These are phyloP conservation scores for Penicillium psychrofluorescens DNA, from an alignment of 495 filamentous ascomycete genomes.

Conservation along the genomic window DNA sequence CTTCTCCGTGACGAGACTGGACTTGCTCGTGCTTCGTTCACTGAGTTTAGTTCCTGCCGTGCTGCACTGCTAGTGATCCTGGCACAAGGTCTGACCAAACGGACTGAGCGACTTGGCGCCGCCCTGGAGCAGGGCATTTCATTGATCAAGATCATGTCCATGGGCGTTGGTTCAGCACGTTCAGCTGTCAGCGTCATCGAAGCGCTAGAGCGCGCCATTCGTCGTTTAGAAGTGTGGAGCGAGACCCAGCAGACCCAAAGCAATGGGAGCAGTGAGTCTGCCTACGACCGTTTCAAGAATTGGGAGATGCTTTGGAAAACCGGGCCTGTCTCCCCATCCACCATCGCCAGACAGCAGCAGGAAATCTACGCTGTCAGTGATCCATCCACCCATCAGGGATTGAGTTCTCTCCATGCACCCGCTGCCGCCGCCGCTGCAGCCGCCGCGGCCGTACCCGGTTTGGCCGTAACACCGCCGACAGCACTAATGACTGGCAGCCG, in stretches of 20 bases:
- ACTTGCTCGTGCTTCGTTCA: conserved; percentile 44
- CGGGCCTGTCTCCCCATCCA: conserved; percentile 33
- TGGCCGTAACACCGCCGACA: conserved; percentile 12
- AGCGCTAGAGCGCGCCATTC: conserved; percentile 40
- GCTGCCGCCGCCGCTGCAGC: conserved; percentile 5
- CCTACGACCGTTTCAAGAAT: conserved; percentile 44
- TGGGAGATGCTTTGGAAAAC: conserved; percentile 49
- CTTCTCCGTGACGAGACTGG: conserved; percentile 41
- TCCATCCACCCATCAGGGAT: conserved; percentile 9
- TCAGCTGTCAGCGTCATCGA: conserved; percentile 47
- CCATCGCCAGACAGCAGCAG: conserved; percentile 13
- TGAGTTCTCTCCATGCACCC: conserved; percentile 4
- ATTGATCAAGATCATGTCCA: conserved; percentile 46
- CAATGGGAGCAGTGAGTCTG: conserved; percentile 31
- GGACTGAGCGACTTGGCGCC: conserved; percentile 38
- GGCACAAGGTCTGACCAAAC: conserved; percentile 41
- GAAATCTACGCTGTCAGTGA: conserved; percentile 12
- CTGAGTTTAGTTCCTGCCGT: conserved; percentile 45
- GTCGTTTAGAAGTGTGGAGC: conserved; percentile 37
- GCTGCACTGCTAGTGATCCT: conserved; percentile 43
- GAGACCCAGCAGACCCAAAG: conserved; percentile 25
- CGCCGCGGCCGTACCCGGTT: conserved; percentile 2
- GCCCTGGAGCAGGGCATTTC: conserved; percentile 40
- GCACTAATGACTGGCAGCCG: conserved; percentile 4
- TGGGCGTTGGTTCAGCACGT: conserved; percentile 42